These are phyloP conservation scores for Carallia pectinifolia DNA, from an alignment of 345 rosid species.

Conservation along the genomic window DNA sequence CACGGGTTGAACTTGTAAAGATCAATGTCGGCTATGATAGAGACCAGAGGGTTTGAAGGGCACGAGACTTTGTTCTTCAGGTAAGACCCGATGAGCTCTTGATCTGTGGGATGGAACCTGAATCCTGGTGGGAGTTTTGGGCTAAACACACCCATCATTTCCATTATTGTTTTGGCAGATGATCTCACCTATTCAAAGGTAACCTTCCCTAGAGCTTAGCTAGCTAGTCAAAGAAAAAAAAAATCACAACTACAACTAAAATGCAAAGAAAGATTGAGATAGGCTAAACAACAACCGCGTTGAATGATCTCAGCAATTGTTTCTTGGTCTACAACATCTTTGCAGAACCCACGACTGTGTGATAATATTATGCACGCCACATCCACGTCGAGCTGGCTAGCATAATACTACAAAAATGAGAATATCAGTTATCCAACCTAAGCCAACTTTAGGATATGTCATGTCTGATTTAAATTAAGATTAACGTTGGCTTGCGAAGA, in stretches of 20 bases:
- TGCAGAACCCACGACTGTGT: not conserved
- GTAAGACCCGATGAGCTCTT: conserved; percentile 39
- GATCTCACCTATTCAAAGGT: not conserved
- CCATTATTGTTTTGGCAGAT: not conserved
- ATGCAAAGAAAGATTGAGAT: not conserved
- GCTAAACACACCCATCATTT: conserved; percentile 7
- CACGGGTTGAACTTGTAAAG: conserved; percentile 46
- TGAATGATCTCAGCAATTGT: not conserved
- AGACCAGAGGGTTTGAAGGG: conserved; percentile 16
- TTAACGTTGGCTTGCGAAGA: too few relatives aligned
- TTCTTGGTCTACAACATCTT: not conserved
- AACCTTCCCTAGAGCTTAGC: not conserved
- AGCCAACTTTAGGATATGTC: not conserved
- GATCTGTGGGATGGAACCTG: conserved; percentile 50
- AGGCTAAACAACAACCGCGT: not conserved
- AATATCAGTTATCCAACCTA: not conserved
- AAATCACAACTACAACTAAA: not conserved
- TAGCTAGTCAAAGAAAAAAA: not conserved
- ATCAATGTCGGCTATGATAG: conserved; percentile 40
- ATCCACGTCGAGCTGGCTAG: not conserved
- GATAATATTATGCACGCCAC: not conserved
- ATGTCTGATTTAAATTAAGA: not conserved
- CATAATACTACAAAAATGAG: conserved; percentile 2
- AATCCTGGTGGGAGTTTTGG: conserved; percentile 37
- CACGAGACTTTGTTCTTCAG: conserved; percentile 30